These are phyloP conservation scores for Endocladia muricata DNA, from an alignment of 31 red algal species.

Conservation along the genomic window DNA sequence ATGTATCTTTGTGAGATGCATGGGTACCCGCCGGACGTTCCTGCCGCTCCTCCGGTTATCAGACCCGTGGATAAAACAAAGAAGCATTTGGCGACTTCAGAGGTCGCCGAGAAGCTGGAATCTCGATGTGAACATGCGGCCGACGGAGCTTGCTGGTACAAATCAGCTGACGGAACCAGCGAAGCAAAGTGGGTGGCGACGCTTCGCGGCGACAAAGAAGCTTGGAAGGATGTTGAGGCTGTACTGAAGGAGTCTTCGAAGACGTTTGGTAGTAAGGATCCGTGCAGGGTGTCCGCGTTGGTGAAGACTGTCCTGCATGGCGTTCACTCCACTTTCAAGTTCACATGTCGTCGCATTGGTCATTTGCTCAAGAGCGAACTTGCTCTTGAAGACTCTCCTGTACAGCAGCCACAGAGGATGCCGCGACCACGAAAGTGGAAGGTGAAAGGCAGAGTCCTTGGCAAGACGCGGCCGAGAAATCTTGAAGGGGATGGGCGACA, in stretches of 20 bases:
- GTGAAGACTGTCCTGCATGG: conserved; percentile 1
- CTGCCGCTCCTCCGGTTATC: background rate
- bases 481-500: too few species aligned
- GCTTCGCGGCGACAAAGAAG: background rate
- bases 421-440: too few species aligned
- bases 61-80: conserved; percentile 29
- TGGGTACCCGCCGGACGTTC: conserved; percentile 3
- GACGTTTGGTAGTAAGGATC: conserved; percentile 43
- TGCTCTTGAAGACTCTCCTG: too few species aligned
- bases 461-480: too few species aligned
- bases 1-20: conserved; percentile 47
- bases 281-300: conserved; percentile 34
- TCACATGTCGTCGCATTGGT: conserved; percentile 51
- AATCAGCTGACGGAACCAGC: background rate
- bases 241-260: conserved; percentile 30
- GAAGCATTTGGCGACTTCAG: conserved; percentile 24
- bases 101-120: conserved; percentile 16
- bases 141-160: background rate
- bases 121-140: background rate
- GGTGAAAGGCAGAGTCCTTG: too few species aligned
- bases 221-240: conserved; percentile 9
- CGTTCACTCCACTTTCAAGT: background rate
- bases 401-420: too few species aligned
- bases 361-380: too few species aligned
- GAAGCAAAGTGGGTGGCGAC: conserved; percentile 4